Evolutionary conservation across 169 alveolate species (phyloP), one percentile per base, ranked within the genome.

Genomic region (Babesia sp.): DNA sequence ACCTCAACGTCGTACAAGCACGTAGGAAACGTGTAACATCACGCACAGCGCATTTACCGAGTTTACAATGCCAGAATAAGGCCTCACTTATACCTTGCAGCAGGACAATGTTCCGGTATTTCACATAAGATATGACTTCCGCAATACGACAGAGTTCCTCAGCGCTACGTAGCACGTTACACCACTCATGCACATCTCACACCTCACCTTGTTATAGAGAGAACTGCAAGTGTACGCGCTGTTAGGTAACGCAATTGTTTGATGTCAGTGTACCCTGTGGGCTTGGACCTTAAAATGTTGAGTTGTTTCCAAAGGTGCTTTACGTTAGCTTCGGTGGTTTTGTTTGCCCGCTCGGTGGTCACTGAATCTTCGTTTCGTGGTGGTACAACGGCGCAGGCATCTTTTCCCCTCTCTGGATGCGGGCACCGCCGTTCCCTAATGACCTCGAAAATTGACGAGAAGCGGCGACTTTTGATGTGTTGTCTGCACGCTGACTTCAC

Each of bases 51-150:
- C 67, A 57, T 31, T 73, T 81, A 18, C 55, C n/a, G 12, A 81
- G 44, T 22, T 57, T 71, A 64, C 85, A 81, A 34, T 45, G 54
- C 89, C 89, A 81, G 45, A 26, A 63, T 0, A 81, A 37, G 28
- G 85, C 64, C 58, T 81, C 89, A 34, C 76, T 34, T 12, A 81
- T 45, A 18, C 85, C 89, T 33, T 81, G 89, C 70, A 81, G 20
- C 58, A 81, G 24, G 5, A 81, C 45, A 26, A 81, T 64, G 36
- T 72, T 72, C 54, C 89, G 68, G 45, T 81, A 72, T 61, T 73
- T 81, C 16, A 72, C 20, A 26, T 46, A 44, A 9, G 89, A 41
- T 24, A 81, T 45, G 28, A 81, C 53, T 46, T 72, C 80, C n/a
- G 51, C 26, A 60, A 72, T 66, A 37, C 42, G 42, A 22, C 61